Percentiles rank a stretch among this genome's conserved stretches.
Evolutionary conservation across 352 stramenopile species (phyloP).

Genomic region (Halophytophthora polymorphica): DNA sequence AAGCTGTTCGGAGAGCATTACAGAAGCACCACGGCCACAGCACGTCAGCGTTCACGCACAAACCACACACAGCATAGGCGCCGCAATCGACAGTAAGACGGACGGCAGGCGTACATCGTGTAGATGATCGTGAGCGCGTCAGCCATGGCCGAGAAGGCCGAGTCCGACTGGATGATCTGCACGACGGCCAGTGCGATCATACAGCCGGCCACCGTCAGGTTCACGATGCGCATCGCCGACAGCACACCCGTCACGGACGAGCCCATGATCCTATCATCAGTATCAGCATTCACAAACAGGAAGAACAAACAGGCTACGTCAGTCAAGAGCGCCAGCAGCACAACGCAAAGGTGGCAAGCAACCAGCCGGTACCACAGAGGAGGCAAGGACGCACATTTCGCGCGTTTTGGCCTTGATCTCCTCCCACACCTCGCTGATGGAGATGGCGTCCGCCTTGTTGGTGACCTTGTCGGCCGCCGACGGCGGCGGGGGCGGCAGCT

Average conservation of each 20-base stretch:
- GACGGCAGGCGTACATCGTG: conserved; percentile 63
- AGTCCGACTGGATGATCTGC: conserved; percentile 66
- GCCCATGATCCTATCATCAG: conserved; percentile 58
- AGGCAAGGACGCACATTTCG: conserved; percentile 58
- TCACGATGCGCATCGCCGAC: conserved; percentile 71
- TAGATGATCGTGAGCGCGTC: conserved; percentile 78
- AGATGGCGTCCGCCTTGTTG: conserved; percentile 62
- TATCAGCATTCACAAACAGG: conserved; percentile 2
- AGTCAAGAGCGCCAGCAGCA: not conserved
- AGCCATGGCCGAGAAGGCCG: conserved; percentile 70
- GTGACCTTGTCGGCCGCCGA: conserved; percentile 75
- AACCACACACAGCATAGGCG: not conserved
- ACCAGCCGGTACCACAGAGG: not conserved
- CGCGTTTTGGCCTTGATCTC: conserved; percentile 79
- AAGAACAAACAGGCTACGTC: not conserved
- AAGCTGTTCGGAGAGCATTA: conserved; percentile 36
- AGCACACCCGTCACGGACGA: conserved; percentile 80
- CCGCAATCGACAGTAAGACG: not conserved
- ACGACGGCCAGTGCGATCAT: conserved; percentile 75
- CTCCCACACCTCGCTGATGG: conserved; percentile 79
- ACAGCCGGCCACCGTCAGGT: conserved; percentile 64
- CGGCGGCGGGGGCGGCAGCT: conserved; percentile 70
- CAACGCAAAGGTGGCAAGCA: not conserved
- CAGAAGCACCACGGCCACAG: not conserved
- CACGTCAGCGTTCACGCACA: not conserved